Conservation (phyloP, 73 alveolate species). For the Chromera velia region DNA sequence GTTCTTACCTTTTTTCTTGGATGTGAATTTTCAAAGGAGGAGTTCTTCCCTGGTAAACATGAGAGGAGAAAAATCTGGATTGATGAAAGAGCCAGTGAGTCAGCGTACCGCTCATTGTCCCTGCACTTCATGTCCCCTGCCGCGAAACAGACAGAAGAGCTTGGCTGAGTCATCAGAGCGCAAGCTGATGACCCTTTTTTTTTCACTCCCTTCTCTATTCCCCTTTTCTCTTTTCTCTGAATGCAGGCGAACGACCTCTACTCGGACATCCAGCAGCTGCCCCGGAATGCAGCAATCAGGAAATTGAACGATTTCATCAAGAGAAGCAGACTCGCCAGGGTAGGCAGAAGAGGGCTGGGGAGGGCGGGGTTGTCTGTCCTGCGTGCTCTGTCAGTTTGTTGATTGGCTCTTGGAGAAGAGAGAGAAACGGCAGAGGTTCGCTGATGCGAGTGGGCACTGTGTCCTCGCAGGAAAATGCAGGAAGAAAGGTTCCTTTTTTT, state of each 20-base stretch:
- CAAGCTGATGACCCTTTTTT: too few relatives aligned
- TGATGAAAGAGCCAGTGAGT: too few relatives aligned
- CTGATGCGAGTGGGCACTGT: background rate
- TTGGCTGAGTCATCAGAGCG: background rate
- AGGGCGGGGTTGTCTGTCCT: background rate
- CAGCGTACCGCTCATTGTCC: too few relatives aligned
- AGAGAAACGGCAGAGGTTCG: background rate
- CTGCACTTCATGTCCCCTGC: too few relatives aligned
- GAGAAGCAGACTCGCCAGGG: constrained; percentile 27
- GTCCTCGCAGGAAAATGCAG: constrained; percentile 29
- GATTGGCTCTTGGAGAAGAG: background rate
- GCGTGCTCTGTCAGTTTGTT: background rate
- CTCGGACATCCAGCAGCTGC: constrained; percentile 33
- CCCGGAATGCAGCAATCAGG: constrained; percentile 33
- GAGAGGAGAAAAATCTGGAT: too few relatives aligned
- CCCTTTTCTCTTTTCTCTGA: background rate
- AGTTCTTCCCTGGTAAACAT: too few relatives aligned
- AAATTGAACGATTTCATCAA: constrained; percentile 36
- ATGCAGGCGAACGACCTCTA: constrained; percentile 27
- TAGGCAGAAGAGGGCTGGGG: background rate
- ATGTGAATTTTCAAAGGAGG: too few relatives aligned
- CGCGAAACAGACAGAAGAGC: background rate
- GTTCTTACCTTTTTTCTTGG: too few relatives aligned
- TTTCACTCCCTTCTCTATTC: background rate
- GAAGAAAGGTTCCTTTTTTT: too few relatives aligned